phyloP scores from a whole-genome alignment of 371 early-diverging fungal genomes.

The Furculomyces boomerangus region DNA sequence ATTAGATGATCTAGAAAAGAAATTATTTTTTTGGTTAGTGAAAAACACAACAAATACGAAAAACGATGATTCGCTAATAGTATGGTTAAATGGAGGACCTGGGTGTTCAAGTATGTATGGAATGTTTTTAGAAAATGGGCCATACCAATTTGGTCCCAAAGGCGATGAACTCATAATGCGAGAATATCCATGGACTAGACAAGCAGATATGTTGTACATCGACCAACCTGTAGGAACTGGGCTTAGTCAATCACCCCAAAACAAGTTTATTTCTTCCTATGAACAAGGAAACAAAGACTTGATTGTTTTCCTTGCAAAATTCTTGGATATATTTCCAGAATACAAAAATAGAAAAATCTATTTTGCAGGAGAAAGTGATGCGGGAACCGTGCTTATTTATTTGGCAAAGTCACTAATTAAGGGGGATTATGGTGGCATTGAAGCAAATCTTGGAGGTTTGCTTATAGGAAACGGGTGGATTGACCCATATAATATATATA shows the following conservation, averaged over 20 bases:
- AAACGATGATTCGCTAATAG: constrained; percentile 19
- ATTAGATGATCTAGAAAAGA: constrained; percentile 5
- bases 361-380: constrained; percentile 31
- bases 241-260: constrained; percentile 10
- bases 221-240: constrained; percentile 36
- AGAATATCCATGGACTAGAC: constrained; percentile 14
- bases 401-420: constrained; percentile 21
- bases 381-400: constrained; percentile 30
- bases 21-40: constrained; percentile 30
- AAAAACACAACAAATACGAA: constrained; percentile 18
- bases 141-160: constrained; percentile 16
- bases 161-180: constrained; percentile 12
- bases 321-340: constrained; percentile 25
- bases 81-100: constrained; percentile 36
- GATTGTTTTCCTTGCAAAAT: constrained; percentile 20
- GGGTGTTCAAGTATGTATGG: constrained; percentile 31
- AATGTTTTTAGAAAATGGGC: constrained; percentile 30
- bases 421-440: background rate
- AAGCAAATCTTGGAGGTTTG: constrained; percentile 12
- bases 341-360: constrained; percentile 18
- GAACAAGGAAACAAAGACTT: constrained; percentile 13
- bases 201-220: constrained; percentile 28
- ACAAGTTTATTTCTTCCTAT: constrained; percentile 8
- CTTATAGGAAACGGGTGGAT: constrained; percentile 29
- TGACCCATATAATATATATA: constrained; percentile 20